phyloP scores from a whole-genome alignment of 352 stramenopile genomes.

The Pythium folliculosum region DNA sequence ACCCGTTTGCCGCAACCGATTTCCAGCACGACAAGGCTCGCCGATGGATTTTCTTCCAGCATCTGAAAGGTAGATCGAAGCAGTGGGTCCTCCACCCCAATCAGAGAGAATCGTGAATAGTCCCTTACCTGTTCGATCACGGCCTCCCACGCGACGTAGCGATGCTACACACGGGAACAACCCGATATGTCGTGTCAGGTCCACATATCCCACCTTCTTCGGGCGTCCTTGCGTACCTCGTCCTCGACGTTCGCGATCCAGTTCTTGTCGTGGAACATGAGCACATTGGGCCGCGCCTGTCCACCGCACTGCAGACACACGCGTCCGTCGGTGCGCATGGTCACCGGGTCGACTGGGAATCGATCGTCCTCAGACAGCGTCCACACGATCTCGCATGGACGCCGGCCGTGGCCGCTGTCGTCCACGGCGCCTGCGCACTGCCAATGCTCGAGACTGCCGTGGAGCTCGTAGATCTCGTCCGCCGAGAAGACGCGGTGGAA shows the following conservation, averaged over 20 bases:
- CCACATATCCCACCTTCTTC: too few species aligned
- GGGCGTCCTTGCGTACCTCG: constrained; percentile 38
- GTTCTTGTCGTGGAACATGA: constrained; percentile 91
- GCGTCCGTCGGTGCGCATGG: constrained; percentile 60
- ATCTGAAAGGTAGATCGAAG: constrained; percentile 41
- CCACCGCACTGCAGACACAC: constrained; percentile 58
- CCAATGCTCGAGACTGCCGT: constrained; percentile 85
- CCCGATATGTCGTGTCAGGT: too few species aligned
- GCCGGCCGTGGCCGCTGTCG: constrained; percentile 30
- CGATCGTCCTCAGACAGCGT: constrained; percentile 46
- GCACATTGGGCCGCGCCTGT: constrained; percentile 79
- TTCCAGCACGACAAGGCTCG: constrained; percentile 77
- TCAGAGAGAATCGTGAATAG: neutral
- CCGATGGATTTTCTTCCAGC: constrained; percentile 55
- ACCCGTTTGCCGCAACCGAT: constrained; percentile 82
- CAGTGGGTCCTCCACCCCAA: neutral
- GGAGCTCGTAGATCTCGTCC: constrained; percentile 87
- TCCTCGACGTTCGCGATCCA: constrained; percentile 77
- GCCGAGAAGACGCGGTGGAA: constrained; percentile 74
- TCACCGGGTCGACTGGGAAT: constrained; percentile 62
- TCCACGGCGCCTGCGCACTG: constrained; percentile 66
- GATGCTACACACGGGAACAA: constrained; percentile 29
- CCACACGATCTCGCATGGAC: constrained; percentile 58
- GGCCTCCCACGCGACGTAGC: constrained; percentile 78
- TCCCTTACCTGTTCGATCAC: constrained; percentile 62